Percentiles rank a stretch among this genome's conserved stretches.
Conservation (phyloP, 768 basidiomycete species). For the Phylloporus scabripes region DNA sequence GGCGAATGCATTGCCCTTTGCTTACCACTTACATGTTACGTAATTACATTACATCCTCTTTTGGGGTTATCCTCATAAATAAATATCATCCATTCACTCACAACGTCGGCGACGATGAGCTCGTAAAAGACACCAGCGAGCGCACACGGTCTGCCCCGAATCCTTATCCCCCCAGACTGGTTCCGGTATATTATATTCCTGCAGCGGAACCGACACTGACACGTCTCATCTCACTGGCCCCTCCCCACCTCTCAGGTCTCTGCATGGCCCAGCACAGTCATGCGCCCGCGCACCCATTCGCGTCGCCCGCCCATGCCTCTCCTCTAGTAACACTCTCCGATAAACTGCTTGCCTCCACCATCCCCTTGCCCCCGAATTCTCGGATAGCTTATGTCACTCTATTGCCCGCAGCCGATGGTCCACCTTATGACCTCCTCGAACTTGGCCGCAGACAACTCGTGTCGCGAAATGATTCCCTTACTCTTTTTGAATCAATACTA, state of each 20-base stretch:
- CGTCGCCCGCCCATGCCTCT: slow-evolving; percentile 11
- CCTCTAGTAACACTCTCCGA: slow-evolving; percentile 34
- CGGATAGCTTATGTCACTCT: slow-evolving; percentile 45
- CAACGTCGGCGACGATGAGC: slow-evolving; percentile 24
- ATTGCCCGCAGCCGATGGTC: slow-evolving; percentile 25
- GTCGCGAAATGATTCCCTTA: slow-evolving; percentile 30
- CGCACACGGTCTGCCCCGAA: slow-evolving; percentile 6
- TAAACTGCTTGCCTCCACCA: slow-evolving; percentile 41
- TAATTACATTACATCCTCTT: slow-evolving; percentile 23
- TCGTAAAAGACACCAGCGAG: slow-evolving; percentile 19
- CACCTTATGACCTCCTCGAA: slow-evolving; percentile 45
- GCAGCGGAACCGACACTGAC: background rate
- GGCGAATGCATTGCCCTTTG: slow-evolving; percentile 9
- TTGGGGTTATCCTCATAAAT: slow-evolving; percentile 7
- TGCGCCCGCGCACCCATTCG: slow-evolving; percentile 6
- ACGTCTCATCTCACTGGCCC: slow-evolving; percentile 5
- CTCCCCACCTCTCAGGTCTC: background rate
- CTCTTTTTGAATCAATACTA: slow-evolving; percentile 47
- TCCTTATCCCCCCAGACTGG: background rate
- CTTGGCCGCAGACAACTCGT: slow-evolving; percentile 47
- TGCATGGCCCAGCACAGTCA: slow-evolving; percentile 28
- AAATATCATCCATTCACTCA: slow-evolving; percentile 8
- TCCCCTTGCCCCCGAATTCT: slow-evolving; percentile 41
- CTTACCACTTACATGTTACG: slow-evolving; percentile 15
- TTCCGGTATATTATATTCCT: background rate